phyloP scores from a whole-genome alignment of 2,329 filamentous ascomycete species.

The Diplodia intermedia region DNA sequence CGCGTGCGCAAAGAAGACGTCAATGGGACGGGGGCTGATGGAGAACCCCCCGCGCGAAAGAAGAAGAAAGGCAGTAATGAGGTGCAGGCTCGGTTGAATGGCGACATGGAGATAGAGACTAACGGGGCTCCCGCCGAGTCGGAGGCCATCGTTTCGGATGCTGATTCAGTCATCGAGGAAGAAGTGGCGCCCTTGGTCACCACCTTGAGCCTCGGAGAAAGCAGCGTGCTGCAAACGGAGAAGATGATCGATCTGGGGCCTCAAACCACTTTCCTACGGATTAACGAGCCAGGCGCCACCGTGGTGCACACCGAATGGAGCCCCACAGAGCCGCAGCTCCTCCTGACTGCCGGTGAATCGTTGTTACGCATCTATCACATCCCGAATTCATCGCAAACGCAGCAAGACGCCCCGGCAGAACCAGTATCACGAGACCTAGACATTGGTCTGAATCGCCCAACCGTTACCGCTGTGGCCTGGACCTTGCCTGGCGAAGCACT shows the following conservation, averaged over 20 bases:
- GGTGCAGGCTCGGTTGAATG: constrained; percentile 48
- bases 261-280: constrained; percentile 40
- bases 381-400: constrained; percentile 34
- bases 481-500: constrained; percentile 44
- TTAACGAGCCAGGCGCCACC: constrained; percentile 38
- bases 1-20: constrained; percentile 28
- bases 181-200: constrained; percentile 46
- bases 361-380: constrained; percentile 45
- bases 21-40: constrained; percentile 43
- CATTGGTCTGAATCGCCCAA: constrained; percentile 39
- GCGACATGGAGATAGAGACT: constrained; percentile 57
- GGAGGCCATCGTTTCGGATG: constrained; percentile 46
- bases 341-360: constrained; percentile 45
- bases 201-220: constrained; percentile 49
- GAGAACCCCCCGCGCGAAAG: constrained; percentile 43
- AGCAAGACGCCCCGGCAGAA: constrained; percentile 23
- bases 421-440: constrained; percentile 36
- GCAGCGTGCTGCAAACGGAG: constrained; percentile 48
- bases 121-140: constrained; percentile 47
- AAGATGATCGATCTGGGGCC: constrained; percentile 43
- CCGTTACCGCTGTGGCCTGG: constrained; percentile 48
- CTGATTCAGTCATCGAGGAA: constrained; percentile 47
- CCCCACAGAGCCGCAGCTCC: constrained; percentile 42
- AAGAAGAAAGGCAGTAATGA: constrained; percentile 43
- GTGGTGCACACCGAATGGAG: constrained; percentile 49